A percentile compares a stretch with the other conserved stretches of the same genome.
These are phyloP conservation scores for Hypericum perforatum DNA, from an alignment of 345 rosid species.

Conservation along the genomic window DNA sequence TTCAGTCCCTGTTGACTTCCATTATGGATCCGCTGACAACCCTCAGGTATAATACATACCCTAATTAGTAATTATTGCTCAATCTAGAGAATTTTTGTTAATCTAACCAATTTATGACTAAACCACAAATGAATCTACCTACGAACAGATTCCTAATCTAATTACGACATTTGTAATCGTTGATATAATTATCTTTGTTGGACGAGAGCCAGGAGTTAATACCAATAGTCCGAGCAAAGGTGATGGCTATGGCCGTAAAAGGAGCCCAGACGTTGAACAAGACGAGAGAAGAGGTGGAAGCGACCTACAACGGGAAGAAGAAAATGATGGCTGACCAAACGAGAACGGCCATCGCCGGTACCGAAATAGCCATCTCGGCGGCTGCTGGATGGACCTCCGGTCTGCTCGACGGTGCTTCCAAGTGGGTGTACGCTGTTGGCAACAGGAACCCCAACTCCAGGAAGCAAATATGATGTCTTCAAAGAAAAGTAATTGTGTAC, in stretches of 20 bases:
- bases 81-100: no score
- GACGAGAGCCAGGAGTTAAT: neutral
- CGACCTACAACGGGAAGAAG: conserved; percentile 2
- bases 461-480: conserved; percentile 7
- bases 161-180: no score
- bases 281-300: neutral
- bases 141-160: neutral
- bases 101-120: no score
- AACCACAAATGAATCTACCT: neutral
- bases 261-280: neutral
- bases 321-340: conserved; percentile 2
- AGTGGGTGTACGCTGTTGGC: conserved; percentile 1
- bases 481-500: no score
- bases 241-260: conserved; percentile 6
- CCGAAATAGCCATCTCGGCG: neutral
- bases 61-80: no score
- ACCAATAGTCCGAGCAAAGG: conserved; percentile 1
- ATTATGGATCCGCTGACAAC: no score
- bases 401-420: conserved; percentile 10
- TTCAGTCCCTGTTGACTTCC: neutral
- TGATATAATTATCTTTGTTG: no score
- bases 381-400: conserved; percentile 8
- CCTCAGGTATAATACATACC: no score
- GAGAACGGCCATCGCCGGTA: neutral
- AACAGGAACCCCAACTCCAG: conserved; percentile 9